These are phyloP conservation scores for Candida broadrunensis DNA, from an alignment of 805 yeast species.

Conservation along the genomic window DNA sequence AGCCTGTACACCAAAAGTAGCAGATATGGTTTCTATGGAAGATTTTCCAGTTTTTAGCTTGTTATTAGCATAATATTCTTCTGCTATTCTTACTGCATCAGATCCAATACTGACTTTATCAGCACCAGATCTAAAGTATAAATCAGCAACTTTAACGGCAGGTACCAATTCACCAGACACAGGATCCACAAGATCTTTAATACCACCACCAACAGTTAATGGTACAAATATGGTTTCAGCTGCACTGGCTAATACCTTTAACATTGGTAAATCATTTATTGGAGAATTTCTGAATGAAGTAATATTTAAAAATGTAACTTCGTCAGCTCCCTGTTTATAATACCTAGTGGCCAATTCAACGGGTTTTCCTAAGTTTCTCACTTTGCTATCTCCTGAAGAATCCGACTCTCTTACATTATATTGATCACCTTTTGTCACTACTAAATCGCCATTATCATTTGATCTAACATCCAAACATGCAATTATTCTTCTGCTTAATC, in stretches of 20 bases:
- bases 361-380: slow-evolving; percentile 94
- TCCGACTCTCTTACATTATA: slow-evolving; percentile 84
- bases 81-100: slow-evolving; percentile 93
- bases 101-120: slow-evolving; percentile 98
- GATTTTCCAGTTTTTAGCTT: slow-evolving; percentile 64
- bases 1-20: slow-evolving; percentile 93
- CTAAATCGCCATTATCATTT: slow-evolving; percentile 91
- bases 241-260: slow-evolving; percentile 77
- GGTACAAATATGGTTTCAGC: slow-evolving; percentile 95
- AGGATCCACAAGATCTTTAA: slow-evolving; percentile 85
- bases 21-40: slow-evolving; percentile 91
- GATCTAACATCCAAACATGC: slow-evolving; percentile 97
- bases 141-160: slow-evolving; percentile 85
- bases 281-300: slow-evolving; percentile 97
- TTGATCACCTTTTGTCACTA: slow-evolving; percentile 98
- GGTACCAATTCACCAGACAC: slow-evolving; percentile 69
- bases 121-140: slow-evolving; percentile 95
- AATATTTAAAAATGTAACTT: slow-evolving; percentile 89
- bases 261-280: slow-evolving; percentile 89
- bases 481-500: slow-evolving; percentile 85
- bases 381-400: slow-evolving; percentile 45
- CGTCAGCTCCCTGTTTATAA: slow-evolving; percentile 95
- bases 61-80: slow-evolving; percentile 63
- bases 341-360: slow-evolving; percentile 90
- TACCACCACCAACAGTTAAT: slow-evolving; percentile 97